phyloP scores from a whole-genome alignment of 805 yeast species.

The Yarrowia deformans region DNA sequence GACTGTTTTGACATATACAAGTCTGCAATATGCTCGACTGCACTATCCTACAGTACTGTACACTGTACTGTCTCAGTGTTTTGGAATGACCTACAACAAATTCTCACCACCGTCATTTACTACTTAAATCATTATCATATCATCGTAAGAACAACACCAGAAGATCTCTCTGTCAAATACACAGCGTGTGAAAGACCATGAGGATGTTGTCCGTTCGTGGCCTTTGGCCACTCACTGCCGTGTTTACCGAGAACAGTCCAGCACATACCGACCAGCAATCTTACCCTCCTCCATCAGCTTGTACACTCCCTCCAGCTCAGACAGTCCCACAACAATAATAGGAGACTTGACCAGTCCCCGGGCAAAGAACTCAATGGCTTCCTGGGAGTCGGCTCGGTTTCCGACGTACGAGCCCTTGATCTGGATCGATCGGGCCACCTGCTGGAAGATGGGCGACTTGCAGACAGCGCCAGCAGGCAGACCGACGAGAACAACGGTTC shows the following conservation, averaged over 20 bases:
- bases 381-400: slow-evolving; percentile 66
- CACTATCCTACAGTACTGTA: too few species aligned
- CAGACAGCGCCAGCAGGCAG: slow-evolving; percentile 68
- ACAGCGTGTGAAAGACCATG: too few species aligned
- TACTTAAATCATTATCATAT: neutral
- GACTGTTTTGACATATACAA: too few species aligned
- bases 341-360: slow-evolving; percentile 63
- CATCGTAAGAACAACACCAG: neutral
- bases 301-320: slow-evolving; percentile 58
- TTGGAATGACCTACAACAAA: too few species aligned
- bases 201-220: neutral
- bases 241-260: slow-evolving; percentile 58
- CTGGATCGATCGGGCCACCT: slow-evolving; percentile 62
- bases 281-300: slow-evolving; percentile 67
- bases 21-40: too few species aligned
- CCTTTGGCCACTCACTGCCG: slow-evolving; percentile 1
- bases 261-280: slow-evolving; percentile 70
- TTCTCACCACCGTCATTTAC: slow-evolving; percentile 18
- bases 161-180: too few species aligned
- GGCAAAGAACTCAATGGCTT: slow-evolving; percentile 62
- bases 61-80: too few species aligned
- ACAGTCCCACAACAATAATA: slow-evolving; percentile 62
- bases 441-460: slow-evolving; percentile 59
- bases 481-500: slow-evolving; percentile 68
- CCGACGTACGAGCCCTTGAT: slow-evolving; percentile 68